phyloP scores from a whole-genome alignment of 1,284 basidiomycete genomes.

The Agroathelia rolfsii region DNA sequence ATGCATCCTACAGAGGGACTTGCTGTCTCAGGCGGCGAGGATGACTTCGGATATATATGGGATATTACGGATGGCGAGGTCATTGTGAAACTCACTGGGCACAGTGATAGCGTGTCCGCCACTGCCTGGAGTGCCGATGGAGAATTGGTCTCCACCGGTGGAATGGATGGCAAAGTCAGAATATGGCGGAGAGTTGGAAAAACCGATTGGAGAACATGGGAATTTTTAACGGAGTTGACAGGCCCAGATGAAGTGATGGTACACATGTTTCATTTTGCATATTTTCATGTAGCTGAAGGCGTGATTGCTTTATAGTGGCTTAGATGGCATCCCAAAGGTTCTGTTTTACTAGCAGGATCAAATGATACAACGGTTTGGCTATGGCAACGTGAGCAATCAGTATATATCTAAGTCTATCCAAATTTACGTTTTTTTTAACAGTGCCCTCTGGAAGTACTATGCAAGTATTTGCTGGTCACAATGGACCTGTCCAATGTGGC shows the following conservation, averaged over 20 bases:
- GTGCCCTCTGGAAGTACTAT: constrained; percentile 91
- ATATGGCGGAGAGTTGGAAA: constrained; percentile 81
- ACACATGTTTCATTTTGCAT: constrained; percentile 19
- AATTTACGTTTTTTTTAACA: constrained; percentile 24
- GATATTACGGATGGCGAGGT: constrained; percentile 76
- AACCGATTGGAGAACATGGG: constrained; percentile 74
- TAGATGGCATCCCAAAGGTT: constrained; percentile 93
- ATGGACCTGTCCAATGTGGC: constrained; percentile 77
- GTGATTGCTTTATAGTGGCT: constrained; percentile 55
- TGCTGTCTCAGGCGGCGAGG: constrained; percentile 89
- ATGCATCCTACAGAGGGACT: constrained; percentile 82
- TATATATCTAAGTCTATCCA: constrained; percentile 9
- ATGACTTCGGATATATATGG: constrained; percentile 93
- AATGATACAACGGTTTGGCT: constrained; percentile 97
- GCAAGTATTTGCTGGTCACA: constrained; percentile 93
- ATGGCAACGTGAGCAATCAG: constrained; percentile 71
- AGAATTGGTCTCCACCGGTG: constrained; percentile 87
- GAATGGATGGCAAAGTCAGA: constrained; percentile 93
- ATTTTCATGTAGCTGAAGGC: constrained; percentile 4
- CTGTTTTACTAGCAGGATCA: constrained; percentile 82
- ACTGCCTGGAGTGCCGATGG: constrained; percentile 83
- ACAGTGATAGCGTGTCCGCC: constrained; percentile 84
- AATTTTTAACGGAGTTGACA: constrained; percentile 85
- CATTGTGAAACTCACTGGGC: constrained; percentile 80
- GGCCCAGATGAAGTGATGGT: constrained; percentile 95